These are phyloP conservation scores for Mucor mucedo DNA, from an alignment of 371 early-diverging fungal genomes.

Conservation along the genomic window DNA sequence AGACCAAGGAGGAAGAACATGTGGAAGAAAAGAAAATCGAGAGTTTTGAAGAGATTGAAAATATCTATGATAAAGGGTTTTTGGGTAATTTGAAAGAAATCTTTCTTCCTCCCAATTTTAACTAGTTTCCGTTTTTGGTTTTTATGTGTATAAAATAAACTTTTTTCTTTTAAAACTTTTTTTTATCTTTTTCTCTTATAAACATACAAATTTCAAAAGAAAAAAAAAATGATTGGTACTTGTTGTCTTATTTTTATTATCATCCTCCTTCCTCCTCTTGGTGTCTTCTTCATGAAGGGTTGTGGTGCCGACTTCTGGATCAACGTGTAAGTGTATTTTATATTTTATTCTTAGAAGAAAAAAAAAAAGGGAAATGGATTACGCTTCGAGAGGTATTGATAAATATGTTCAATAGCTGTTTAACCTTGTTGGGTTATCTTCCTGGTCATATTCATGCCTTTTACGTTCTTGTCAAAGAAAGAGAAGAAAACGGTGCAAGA, in stretches of 20 bases:
- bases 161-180: not conserved
- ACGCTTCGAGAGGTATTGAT: not conserved
- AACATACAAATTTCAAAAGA: not conserved
- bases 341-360: too few relatives aligned
- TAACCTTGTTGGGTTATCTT: slow-evolving; percentile 47
- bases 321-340: slow-evolving; percentile 40
- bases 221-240: slow-evolving; percentile 38
- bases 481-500: slow-evolving; percentile 26
- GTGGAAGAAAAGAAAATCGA: slow-evolving; percentile 27
- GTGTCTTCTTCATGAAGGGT: slow-evolving; percentile 51
- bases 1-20: slow-evolving; percentile 22
- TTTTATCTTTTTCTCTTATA: slow-evolving; percentile 1
- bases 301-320: slow-evolving; percentile 56
- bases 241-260: slow-evolving; percentile 56
- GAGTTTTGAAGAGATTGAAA: slow-evolving; percentile 62
- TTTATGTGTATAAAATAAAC: not conserved
- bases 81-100: slow-evolving; percentile 53
- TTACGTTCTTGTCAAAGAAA: slow-evolving; percentile 46
- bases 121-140: slow-evolving; percentile 2
- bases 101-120: slow-evolving; percentile 35
- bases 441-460: slow-evolving; percentile 53
- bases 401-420: slow-evolving; percentile 22
- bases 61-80: slow-evolving; percentile 69
- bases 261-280: slow-evolving; percentile 48
- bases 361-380: not conserved